phyloP scores from a whole-genome alignment of 768 basidiomycete genomes.

The Trametes meyenii region DNA sequence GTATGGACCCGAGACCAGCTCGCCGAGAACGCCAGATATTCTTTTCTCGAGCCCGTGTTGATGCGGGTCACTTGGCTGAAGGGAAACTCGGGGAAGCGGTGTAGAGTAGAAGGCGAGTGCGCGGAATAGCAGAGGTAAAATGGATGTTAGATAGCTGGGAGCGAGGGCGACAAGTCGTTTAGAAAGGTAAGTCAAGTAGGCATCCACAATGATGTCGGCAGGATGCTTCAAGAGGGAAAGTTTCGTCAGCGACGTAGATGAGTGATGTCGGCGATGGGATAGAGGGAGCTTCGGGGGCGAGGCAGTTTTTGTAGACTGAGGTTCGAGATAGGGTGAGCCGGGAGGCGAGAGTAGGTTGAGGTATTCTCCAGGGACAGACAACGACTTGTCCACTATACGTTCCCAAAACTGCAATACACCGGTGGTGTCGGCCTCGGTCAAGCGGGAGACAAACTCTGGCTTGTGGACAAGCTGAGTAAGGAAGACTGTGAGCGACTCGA shows the following conservation, averaged over 20 bases:
- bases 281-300: slow-evolving; percentile 33
- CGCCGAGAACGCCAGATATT: slow-evolving; percentile 57
- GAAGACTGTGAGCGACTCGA: slow-evolving; percentile 62
- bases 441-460: slow-evolving; percentile 57
- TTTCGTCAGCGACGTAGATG: slow-evolving; percentile 55
- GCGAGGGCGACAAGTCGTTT: slow-evolving; percentile 62
- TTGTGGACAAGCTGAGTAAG: slow-evolving; percentile 54
- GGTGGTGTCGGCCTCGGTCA: slow-evolving; percentile 59
- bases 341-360: slow-evolving; percentile 21
- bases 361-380: slow-evolving; percentile 34
- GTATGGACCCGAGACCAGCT: slow-evolving; percentile 67
- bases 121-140: slow-evolving; percentile 77
- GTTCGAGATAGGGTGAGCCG: slow-evolving; percentile 37
- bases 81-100: slow-evolving; percentile 68
- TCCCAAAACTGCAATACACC: slow-evolving; percentile 66
- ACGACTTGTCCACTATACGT: slow-evolving; percentile 54
- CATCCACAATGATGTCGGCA: slow-evolving; percentile 61
- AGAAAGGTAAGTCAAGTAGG: slow-evolving; percentile 68
- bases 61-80: slow-evolving; percentile 42
- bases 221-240: slow-evolving; percentile 47
- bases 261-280: slow-evolving; percentile 61
- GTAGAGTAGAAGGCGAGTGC: slow-evolving; percentile 65
- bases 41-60: slow-evolving; percentile 51
- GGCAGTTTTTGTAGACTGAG: slow-evolving; percentile 30
- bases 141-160: slow-evolving; percentile 51